phyloP scores from a whole-genome alignment of 768 basidiomycete genomes.

The Leccinum subgranulosum region DNA sequence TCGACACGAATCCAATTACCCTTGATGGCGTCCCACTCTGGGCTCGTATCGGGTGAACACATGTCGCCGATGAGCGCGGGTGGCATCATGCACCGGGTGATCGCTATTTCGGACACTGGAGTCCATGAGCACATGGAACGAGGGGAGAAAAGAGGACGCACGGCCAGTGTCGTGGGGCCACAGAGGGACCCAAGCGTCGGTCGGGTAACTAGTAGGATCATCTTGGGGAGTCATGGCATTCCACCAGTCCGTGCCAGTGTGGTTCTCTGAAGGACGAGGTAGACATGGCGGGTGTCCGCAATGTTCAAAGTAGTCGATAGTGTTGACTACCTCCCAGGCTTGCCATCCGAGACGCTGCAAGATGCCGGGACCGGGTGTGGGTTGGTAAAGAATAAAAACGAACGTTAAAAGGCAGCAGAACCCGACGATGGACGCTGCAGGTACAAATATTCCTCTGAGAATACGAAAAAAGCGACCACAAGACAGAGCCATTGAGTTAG shows the following conservation, averaged over 20 bases:
- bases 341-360: constrained; percentile 85
- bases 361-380: constrained; percentile 65
- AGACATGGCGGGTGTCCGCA: neutral
- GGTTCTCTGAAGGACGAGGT: neutral
- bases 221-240: constrained; percentile 20
- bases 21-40: constrained; percentile 69
- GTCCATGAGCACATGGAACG: neutral
- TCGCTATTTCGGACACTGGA: constrained; percentile 76
- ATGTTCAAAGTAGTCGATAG: constrained; percentile 13
- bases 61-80: constrained; percentile 53
- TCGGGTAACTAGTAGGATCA: constrained; percentile 70
- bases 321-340: constrained; percentile 68
- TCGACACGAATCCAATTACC: constrained; percentile 91
- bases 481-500: constrained; percentile 31
- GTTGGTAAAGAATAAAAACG: constrained; percentile 80
- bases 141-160: constrained; percentile 6
- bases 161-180: constrained; percentile 29
- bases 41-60: constrained; percentile 67
- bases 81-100: constrained; percentile 64
- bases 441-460: constrained; percentile 52
- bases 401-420: constrained; percentile 75
- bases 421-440: constrained; percentile 55
- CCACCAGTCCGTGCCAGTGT: constrained; percentile 15
- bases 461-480: constrained; percentile 47
- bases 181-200: constrained; percentile 45